Percentiles rank a stretch among this genome's conserved stretches.
phyloP scores from a whole-genome alignment of 306 rosid genomes.

The Crotalaria pallida region DNA sequence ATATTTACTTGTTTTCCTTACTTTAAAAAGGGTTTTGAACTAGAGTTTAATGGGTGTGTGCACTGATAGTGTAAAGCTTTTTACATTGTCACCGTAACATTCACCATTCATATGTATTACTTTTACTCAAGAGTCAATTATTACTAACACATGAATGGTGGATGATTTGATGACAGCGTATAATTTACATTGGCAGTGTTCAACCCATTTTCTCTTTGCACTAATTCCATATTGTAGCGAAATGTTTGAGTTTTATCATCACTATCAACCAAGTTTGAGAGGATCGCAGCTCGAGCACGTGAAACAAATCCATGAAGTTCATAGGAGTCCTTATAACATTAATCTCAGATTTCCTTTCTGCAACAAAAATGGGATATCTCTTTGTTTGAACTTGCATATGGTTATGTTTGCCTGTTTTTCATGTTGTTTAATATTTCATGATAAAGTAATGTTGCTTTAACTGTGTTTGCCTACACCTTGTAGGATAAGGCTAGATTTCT shows the following conservation, averaged over 20 bases:
- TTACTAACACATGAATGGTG: too few relatives aligned
- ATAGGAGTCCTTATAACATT: conserved; percentile 4
- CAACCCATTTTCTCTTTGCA: too few relatives aligned
- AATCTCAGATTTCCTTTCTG: conserved; percentile 17
- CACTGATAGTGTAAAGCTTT: too few relatives aligned
- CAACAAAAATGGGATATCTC: conserved; percentile 11
- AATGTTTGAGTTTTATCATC: conserved; percentile 22
- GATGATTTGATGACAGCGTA: too few relatives aligned
- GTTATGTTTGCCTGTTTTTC: neutral
- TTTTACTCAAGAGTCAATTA: too few relatives aligned
- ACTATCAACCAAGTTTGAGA: conserved; percentile 21
- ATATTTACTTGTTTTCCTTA: neutral
- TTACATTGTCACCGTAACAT: too few relatives aligned
- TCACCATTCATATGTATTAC: too few relatives aligned
- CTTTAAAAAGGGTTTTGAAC: neutral
- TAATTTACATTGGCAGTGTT: too few relatives aligned
- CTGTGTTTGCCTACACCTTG: neutral
- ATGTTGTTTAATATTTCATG: conserved; percentile 7
- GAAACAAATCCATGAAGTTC: conserved; percentile 3
- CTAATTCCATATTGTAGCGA: neutral
- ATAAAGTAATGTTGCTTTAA: neutral
- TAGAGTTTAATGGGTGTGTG: too few relatives aligned
- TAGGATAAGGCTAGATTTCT: neutral
- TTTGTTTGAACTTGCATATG: neutral
- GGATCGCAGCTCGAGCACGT: neutral